These are phyloP conservation scores for Neodidymelliopsis sp. DNA, from an alignment of 2,329 filamentous ascomycete genomes.

Conservation along the genomic window DNA sequence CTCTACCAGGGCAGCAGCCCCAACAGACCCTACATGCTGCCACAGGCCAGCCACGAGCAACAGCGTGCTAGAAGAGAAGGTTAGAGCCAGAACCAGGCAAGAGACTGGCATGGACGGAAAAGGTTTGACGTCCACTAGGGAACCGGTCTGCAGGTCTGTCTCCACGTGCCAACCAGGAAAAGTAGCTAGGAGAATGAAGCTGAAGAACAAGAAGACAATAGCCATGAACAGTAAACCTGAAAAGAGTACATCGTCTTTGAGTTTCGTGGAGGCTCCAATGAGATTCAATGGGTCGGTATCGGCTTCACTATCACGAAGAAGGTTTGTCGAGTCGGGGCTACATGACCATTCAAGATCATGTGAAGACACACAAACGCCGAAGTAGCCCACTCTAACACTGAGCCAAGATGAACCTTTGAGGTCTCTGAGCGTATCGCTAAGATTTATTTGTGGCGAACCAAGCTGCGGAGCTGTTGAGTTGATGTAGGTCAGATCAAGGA, in stretches of 20 bases:
- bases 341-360: constrained; percentile 93
- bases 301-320: constrained; percentile 85
- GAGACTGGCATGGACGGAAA: constrained; percentile 92
- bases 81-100: constrained; percentile 89
- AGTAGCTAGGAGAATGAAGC: constrained; percentile 89
- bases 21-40: constrained; percentile 96
- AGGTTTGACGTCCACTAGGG: constrained; percentile 87
- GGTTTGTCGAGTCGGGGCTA: constrained; percentile 92
- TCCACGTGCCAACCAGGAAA: constrained; percentile 98
- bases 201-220: constrained; percentile 95
- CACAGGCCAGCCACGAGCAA: constrained; percentile 73
- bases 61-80: constrained; percentile 74
- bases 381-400: constrained; percentile 93
- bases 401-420: constrained; percentile 85
- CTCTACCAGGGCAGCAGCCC: constrained; percentile 92
- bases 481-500: constrained; percentile 95
- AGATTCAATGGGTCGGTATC: constrained; percentile 96
- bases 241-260: constrained; percentile 98
- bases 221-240: constrained; percentile 99
- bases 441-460: constrained; percentile 87
- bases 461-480: constrained; percentile 81
- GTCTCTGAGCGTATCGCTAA: constrained; percentile 83
- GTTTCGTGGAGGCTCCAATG: constrained; percentile 96
- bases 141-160: constrained; percentile 74
- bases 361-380: constrained; percentile 94